Conservation (phyloP, 1,284 basidiomycete genomes). For the Kalmanozyma brasiliensis region DNA sequence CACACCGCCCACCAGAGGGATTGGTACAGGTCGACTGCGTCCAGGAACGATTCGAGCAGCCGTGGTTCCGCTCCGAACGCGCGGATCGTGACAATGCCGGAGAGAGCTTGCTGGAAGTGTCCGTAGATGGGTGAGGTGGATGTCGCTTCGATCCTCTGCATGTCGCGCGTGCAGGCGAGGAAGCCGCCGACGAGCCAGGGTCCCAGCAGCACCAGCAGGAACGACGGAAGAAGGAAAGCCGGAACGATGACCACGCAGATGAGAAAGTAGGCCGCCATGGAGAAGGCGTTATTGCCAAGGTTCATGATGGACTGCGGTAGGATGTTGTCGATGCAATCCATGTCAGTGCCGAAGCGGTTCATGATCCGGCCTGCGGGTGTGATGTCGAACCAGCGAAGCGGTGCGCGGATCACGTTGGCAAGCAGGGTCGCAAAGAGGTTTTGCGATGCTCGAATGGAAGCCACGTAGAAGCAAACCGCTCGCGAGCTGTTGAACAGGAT, state of each 20-base stretch:
- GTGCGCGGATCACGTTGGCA: slow-evolving; percentile 49
- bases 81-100: slow-evolving; percentile 71
- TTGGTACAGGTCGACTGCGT: slow-evolving; percentile 48
- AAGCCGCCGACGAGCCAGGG: slow-evolving; percentile 70
- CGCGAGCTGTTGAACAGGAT: slow-evolving; percentile 49
- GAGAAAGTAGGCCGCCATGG: slow-evolving; percentile 67
- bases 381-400: slow-evolving; percentile 56
- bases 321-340: slow-evolving; percentile 71
- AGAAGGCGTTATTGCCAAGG: no score
- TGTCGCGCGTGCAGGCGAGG: slow-evolving; percentile 68
- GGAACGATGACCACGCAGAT: slow-evolving; percentile 52
- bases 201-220: slow-evolving; percentile 69
- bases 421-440: slow-evolving; percentile 55
- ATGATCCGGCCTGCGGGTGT: slow-evolving; percentile 70
- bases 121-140: slow-evolving; percentile 67
- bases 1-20: slow-evolving; percentile 62
- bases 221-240: slow-evolving; percentile 67
- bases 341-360: slow-evolving; percentile 71
- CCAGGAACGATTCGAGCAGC: slow-evolving; percentile 69
- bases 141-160: slow-evolving; percentile 66
- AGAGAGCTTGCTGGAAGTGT: slow-evolving; percentile 67
- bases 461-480: slow-evolving; percentile 7
- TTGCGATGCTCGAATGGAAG: slow-evolving; percentile 16
- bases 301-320: slow-evolving; percentile 52
- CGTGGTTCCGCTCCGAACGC: slow-evolving; percentile 71